Base-by-base conservation (phyloP, 495 filamentous ascomycete species). In the Aspergillus biplanus region DNA sequence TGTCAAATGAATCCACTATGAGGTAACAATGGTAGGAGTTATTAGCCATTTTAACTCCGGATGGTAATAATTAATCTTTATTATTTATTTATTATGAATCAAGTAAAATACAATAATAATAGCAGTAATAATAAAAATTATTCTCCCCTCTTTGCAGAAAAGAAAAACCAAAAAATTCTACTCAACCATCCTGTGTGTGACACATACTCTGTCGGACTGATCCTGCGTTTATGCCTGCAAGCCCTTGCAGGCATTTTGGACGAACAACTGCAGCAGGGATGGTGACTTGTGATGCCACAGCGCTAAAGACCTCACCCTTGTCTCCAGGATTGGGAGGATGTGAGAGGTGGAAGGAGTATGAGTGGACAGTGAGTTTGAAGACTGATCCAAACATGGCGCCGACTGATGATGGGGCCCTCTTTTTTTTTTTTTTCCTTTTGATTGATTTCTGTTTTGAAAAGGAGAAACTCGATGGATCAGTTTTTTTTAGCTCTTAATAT, bases 191-290 rank as follows among this genome's bases (percentile, higher is more conserved):
- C 46, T 47, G 54, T 66, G 64, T 47, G 54, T 66, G 64, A 59
- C 55, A 66, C 64, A 65, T 57, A 62, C 44, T 52, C 50, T 54
- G 59, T 55, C 50, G 42, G 27, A 59, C 49, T 46, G 34, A 56
- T 59, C 55, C 55, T 66, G 64, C 64, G 59, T 37, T 16, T 6
- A 39, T 15, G 37, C 50, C 62, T 59, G 59, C 55, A 66, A 50
- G 59, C 59, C 59, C 59, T 66, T 66, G 59, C 64, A 66, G 64
- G 33, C 53, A 32, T 33, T 42, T 46, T 55, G 52, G 58, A 56
- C 57, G 62, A 61, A 47, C 52, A 47, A 34, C 52, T 55, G 33
- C 48, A 47, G 55, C 60, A 63, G 34, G 62, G 46, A 11, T 65
- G 11, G 6, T 48, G 54, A 62, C 27, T 58, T 37, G 47, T 62